These are phyloP conservation scores for Paracorniculantispora psalliotae DNA, from an alignment of 2,329 filamentous ascomycete genomes.

Conservation along the genomic window DNA sequence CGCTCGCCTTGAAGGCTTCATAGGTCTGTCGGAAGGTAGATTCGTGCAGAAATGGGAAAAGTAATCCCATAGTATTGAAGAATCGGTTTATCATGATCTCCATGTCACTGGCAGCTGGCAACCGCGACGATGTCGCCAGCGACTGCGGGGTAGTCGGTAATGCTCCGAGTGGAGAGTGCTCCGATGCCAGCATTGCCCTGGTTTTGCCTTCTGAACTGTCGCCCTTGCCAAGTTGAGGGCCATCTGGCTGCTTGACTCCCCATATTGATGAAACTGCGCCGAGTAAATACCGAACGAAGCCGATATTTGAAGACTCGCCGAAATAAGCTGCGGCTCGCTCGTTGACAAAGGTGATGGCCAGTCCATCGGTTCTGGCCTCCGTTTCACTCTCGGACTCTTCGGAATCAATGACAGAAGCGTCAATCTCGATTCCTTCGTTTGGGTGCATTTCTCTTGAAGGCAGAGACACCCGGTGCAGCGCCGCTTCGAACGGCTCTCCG, in stretches of 20 bases:
- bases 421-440: conserved; percentile 9
- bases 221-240: not conserved
- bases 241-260: not conserved
- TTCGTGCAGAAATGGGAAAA: conserved; percentile 28
- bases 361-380: conserved; percentile 20
- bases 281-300: conserved; percentile 19
- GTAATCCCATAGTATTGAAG: conserved; percentile 24
- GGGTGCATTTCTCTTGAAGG: not conserved
- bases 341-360: conserved; percentile 21
- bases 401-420: conserved; percentile 14
- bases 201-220: not conserved
- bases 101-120: conserved; percentile 19
- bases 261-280: conserved; percentile 15
- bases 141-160: not conserved
- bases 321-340: conserved; percentile 20
- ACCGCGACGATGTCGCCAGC: not conserved
- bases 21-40: conserved; percentile 22
- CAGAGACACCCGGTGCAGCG: not conserved
- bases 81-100: conserved; percentile 20
- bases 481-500: not conserved
- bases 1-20: conserved; percentile 14
- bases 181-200: not conserved
- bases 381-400: conserved; percentile 14
- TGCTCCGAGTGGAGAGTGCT: conserved; percentile 7
- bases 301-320: conserved; percentile 22